phyloP scores from a whole-genome alignment of 1,284 basidiomycete species.

The Polyporus tsugae region DNA sequence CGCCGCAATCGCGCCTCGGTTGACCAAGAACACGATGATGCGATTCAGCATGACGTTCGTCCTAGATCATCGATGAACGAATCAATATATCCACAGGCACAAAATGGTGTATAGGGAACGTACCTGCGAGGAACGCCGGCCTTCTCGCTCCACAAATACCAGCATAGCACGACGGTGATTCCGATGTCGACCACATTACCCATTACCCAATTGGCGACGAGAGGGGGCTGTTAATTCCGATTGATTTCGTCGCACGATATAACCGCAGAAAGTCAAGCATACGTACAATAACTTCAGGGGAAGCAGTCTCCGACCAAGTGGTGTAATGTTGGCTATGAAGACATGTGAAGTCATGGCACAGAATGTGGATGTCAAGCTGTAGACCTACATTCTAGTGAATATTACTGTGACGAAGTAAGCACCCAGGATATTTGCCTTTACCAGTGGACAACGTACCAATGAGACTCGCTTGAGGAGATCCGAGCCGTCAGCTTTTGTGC shows the following conservation, averaged over 20 bases:
- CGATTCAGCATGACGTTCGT: slow-evolving; percentile 28
- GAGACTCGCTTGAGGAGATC: slow-evolving; percentile 11
- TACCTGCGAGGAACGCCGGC: slow-evolving; percentile 20
- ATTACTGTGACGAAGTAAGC: slow-evolving; percentile 3
- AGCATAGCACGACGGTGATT: slow-evolving; percentile 28
- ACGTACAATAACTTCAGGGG: slow-evolving; percentile 15
- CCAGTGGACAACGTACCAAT: slow-evolving; percentile 6
- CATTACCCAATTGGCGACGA: slow-evolving; percentile 27
- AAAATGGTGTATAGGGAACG: not conserved
- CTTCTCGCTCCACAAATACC: slow-evolving; percentile 32
- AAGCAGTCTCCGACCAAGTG: slow-evolving; percentile 13
- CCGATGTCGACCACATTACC: slow-evolving; percentile 27
- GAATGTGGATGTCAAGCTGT: not conserved
- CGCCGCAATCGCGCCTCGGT: slow-evolving; percentile 32
- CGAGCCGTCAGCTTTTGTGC: not conserved
- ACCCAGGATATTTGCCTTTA: not conserved
- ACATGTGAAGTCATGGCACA: not conserved
- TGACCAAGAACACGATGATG: slow-evolving; percentile 30
- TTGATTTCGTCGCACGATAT: not conserved
- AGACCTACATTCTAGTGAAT: slow-evolving; percentile 11
- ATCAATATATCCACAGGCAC: not conserved
- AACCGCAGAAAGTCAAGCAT: not conserved
- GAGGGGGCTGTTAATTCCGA: slow-evolving; percentile 7
- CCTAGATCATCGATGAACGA: not conserved
- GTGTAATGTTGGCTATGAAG: slow-evolving; percentile 1